Conservation (phyloP, 2,329 filamentous ascomycete species). For the Fusarium sp. region DNA sequence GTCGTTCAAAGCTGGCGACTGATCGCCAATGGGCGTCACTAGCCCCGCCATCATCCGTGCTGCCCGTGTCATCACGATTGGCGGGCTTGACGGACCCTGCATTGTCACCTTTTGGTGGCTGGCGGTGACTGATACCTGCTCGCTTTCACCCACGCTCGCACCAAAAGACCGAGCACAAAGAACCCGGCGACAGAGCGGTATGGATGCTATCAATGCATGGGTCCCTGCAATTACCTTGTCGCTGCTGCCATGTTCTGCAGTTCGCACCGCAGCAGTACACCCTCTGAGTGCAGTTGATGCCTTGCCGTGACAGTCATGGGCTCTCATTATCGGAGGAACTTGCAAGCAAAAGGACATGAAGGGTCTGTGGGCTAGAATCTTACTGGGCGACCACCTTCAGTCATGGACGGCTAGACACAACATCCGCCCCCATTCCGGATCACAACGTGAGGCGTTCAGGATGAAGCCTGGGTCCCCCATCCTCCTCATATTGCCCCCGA, state of each 20-base stretch:
- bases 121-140: conserved; percentile 27
- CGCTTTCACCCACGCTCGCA: conserved; percentile 20
- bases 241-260: conserved; percentile 13
- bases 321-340: conserved; percentile 25
- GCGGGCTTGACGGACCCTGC: conserved; percentile 26
- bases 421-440: not conserved
- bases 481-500: not conserved
- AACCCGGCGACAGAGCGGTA: not conserved
- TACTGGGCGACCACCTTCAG: not conserved
- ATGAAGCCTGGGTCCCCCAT: not conserved
- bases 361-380: conserved; percentile 3
- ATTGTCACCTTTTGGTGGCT: conserved; percentile 29
- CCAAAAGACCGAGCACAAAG: conserved; percentile 6
- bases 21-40: conserved; percentile 11
- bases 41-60: conserved; percentile 2
- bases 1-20: not conserved
- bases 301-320: conserved; percentile 34
- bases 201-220: conserved; percentile 11
- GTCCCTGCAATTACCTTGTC: conserved; percentile 9
- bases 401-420: conserved; percentile 6
- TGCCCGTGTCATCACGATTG: conserved; percentile 15
- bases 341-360: conserved; percentile 17
- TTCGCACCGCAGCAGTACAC: conserved; percentile 30
- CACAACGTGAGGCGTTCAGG: not conserved
- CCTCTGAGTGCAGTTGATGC: conserved; percentile 17